These are phyloP conservation scores for Colletotrichum incanum DNA, from an alignment of 2,329 filamentous ascomycete species.

Conservation along the genomic window DNA sequence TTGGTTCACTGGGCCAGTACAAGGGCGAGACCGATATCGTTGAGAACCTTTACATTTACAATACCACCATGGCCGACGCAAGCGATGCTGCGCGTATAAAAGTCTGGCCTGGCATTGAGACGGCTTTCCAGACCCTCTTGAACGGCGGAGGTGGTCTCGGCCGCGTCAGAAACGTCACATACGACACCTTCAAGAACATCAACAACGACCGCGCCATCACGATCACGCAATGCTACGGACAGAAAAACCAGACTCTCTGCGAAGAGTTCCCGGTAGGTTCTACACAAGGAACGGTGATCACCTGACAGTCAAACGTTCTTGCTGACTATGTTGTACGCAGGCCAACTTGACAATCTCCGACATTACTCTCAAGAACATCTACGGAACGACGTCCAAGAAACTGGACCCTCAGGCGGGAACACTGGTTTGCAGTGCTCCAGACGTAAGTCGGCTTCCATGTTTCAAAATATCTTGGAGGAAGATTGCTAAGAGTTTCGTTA, in stretches of 20 bases:
- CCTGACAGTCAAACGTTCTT: neutral
- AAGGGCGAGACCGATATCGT: conserved; percentile 75
- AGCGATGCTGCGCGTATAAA: conserved; percentile 80
- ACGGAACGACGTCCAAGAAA: conserved; percentile 49
- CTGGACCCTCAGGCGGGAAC: conserved; percentile 50
- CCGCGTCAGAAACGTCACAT: conserved; percentile 73
- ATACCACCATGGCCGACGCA: conserved; percentile 71
- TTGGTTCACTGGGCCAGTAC: conserved; percentile 82
- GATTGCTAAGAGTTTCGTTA: neutral
- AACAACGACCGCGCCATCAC: conserved; percentile 75
- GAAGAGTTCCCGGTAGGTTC: conserved; percentile 50
- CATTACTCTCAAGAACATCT: conserved; percentile 49
- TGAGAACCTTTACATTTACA: conserved; percentile 76
- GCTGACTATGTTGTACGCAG: neutral
- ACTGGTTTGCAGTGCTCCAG: conserved; percentile 50
- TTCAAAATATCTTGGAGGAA: neutral
- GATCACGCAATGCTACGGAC: conserved; percentile 74
- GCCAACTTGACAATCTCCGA: conserved; percentile 48
- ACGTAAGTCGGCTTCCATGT: conserved; percentile 44
- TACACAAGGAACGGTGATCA: neutral
- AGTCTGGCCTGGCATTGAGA: conserved; percentile 71
- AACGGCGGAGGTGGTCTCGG: conserved; percentile 73
- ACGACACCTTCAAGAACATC: conserved; percentile 69
- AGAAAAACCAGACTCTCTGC: conserved; percentile 50
- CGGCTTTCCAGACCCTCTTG: conserved; percentile 69